Evolutionary conservation across 2,329 filamentous ascomycete genomes (phyloP).

Genomic region (Akanthomyces uredinophilus): DNA sequence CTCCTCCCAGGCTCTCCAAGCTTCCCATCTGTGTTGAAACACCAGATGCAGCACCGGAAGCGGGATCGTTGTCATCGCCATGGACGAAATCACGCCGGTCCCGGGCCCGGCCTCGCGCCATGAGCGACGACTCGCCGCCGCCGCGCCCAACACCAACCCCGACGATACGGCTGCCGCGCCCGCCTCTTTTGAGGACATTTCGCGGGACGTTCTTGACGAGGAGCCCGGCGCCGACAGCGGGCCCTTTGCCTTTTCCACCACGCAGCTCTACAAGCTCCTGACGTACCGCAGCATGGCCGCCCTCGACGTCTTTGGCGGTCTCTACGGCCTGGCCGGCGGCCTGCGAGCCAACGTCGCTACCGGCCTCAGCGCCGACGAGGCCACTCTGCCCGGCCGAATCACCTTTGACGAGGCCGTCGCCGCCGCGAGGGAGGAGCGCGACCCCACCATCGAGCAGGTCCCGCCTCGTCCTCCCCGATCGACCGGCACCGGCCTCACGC

Average conservation of each 20-base stretch:
- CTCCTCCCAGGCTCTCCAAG: not conserved
- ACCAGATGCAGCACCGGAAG: slow-evolving; percentile 17
- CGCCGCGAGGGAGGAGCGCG: slow-evolving; percentile 30
- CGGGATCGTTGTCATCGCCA: slow-evolving; percentile 18
- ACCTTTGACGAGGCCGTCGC: slow-evolving; percentile 45
- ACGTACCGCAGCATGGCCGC: slow-evolving; percentile 45
- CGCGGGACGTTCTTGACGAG: slow-evolving; percentile 24
- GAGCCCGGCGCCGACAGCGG: slow-evolving; percentile 29
- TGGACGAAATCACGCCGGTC: slow-evolving; percentile 27
- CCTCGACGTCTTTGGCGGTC: slow-evolving; percentile 47
- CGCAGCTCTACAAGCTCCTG: slow-evolving; percentile 48
- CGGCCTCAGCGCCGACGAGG: slow-evolving; percentile 48
- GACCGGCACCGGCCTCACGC: slow-evolving; percentile 23
- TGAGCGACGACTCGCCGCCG: slow-evolving; percentile 2
- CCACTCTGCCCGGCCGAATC: slow-evolving; percentile 37
- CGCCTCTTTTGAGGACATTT: slow-evolving; percentile 10
- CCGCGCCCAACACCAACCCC: not conserved
- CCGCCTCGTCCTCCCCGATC: slow-evolving; percentile 19
- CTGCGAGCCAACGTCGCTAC: slow-evolving; percentile 42
- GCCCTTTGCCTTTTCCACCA: slow-evolving; percentile 49
- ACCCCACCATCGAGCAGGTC: slow-evolving; percentile 18
- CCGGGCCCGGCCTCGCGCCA: slow-evolving; percentile 8
- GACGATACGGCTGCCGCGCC: slow-evolving; percentile 1
- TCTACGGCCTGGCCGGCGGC: slow-evolving; percentile 46
- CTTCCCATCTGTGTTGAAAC: not conserved